Percentiles rank a stretch among this genome's conserved stretches.
phyloP scores from a whole-genome alignment of 768 basidiomycete species.

The Tricholoma bakamatsutake region DNA sequence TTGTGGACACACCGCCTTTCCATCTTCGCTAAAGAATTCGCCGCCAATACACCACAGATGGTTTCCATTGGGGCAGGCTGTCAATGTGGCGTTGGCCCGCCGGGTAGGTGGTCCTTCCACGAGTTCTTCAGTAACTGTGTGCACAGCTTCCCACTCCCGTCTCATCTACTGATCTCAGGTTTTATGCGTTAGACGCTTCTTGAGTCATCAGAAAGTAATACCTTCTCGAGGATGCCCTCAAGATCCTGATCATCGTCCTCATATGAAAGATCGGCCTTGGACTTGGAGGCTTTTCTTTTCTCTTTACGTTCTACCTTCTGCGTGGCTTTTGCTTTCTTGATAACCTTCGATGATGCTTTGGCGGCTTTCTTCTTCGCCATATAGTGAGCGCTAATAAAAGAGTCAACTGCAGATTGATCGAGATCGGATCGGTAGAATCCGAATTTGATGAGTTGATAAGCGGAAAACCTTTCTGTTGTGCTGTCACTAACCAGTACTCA shows the following conservation, averaged over 20 bases:
- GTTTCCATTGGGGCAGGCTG: slow-evolving; percentile 73
- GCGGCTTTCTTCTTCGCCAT: slow-evolving; percentile 49
- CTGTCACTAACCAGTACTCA: too few species aligned
- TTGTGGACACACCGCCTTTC: slow-evolving; percentile 51
- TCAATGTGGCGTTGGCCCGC: slow-evolving; percentile 79
- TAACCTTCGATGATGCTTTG: slow-evolving; percentile 45
- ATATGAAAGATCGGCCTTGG: slow-evolving; percentile 31
- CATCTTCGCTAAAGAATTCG: slow-evolving; percentile 85
- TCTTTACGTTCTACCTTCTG: slow-evolving; percentile 70
- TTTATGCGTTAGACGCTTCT: background rate
- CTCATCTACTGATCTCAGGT: slow-evolving; percentile 52
- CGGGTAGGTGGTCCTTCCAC: slow-evolving; percentile 78
- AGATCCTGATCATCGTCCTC: slow-evolving; percentile 74
- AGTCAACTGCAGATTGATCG: background rate
- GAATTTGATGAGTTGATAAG: background rate
- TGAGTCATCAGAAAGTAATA: slow-evolving; percentile 20
- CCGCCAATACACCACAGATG: slow-evolving; percentile 84
- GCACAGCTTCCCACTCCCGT: slow-evolving; percentile 77
- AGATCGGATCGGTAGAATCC: background rate
- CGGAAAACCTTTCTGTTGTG: background rate
- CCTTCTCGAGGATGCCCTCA: slow-evolving; percentile 79
- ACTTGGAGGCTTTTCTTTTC: slow-evolving; percentile 52
- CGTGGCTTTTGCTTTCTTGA: slow-evolving; percentile 60
- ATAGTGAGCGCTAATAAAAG: background rate
- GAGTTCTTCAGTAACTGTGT: slow-evolving; percentile 80